Base-by-base conservation (phyloP, 139 green algal species). In the Micractinium sp. region DNA sequence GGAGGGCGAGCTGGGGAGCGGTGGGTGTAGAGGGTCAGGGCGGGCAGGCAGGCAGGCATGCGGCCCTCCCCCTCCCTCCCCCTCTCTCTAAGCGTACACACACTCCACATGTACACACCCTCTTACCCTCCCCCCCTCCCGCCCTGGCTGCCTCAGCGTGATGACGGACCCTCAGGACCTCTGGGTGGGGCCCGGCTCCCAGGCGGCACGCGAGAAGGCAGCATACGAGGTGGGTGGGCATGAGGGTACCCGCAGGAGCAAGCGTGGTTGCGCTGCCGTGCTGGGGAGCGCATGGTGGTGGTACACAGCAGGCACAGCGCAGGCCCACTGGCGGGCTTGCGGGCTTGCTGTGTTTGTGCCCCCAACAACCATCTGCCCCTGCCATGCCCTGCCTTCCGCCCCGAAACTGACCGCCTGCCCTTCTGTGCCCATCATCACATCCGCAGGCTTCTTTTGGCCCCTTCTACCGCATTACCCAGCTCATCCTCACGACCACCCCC, bases 401-500 rank as follows among this genome's bases (percentile, higher is more conserved):
- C 7, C 31, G 18, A 14, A 13, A 3, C 38, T 14, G 31, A 36
- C 16, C 16, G 20, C 9, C 14, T 73, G 66, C 9, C 66, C 9
- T 7, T 29, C 19, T 75, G 76, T 31, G 7, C 73, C 31, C 14
- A n/a, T 41, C 5, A 9, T 35, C 31, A 3, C 33, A 41, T 36
- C 12, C 61, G 87, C 89, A 93, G 91, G 89, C 89, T 19, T 92
- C 97, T 16, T 98, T 99, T 90, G 97, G 97, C 9, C 93, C 95
- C 22, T 99, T 99, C 85, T 99, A 98, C 85, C 91, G 97, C 23
- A 95, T 98, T 35, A 94, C 95, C 66, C 96, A 98, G 93, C 90
- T 98, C 38, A 94, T 96, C 41, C 81, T 96, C 27, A 94, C 85
- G 56, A 96, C 94, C 33, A 95, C 86, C 1, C 75, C 89, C 0